Evolutionary conservation across 495 filamentous ascomycete species (phyloP), one percentile per base, ranked within the genome.

Genomic region (Daldinia bambusicola): DNA sequence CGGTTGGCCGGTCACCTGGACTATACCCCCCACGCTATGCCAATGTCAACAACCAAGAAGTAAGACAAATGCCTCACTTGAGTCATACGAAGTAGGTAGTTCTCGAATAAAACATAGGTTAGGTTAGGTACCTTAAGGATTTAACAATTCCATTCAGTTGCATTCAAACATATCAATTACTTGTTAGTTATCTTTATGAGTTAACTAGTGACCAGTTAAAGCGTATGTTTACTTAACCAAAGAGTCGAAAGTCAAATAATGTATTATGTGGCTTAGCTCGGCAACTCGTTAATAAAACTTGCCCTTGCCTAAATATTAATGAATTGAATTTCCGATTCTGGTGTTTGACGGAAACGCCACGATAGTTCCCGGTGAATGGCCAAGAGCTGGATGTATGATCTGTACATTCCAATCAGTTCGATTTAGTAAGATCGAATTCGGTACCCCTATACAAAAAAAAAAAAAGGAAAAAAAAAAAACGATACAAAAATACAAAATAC

Each of bases 381-480:
- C 50, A 32, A 53, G 50, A 53, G 30, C 14, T 26, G 26, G 22
- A 9, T 53, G 50, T 31, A 26, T 31, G n/a, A 53, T 32, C 2
- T 53, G 12, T 53, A 14, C 50, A 53, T 53, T 53, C 50, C 50
- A 53, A 53, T 16, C 13, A 31, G 31, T 32, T 53, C 50, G 26
- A 53, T 30, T 32, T 53, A 32, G 22, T 53, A 53, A 30, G 31
- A 53, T 32, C 43, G 18, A 18, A 2, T 20, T 31, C 22, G 0
- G 3, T 53, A 31, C 50, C 50, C 22, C 9, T 26, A 26, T 26
- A 1, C 26, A 26, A 26, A 26, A 26, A n/a, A n/a, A n/a, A n/a
- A n/a, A n/a, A n/a, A n/a, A n/a, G n/a, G n/a, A n/a, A 26, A 26
- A 26, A 26, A 26, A 26, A 26, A 26, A 26, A 1, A 26, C 26